These are phyloP conservation scores for Deinandra increscens DNA, from an alignment of 129 eudicot genomes.

Conservation along the genomic window DNA sequence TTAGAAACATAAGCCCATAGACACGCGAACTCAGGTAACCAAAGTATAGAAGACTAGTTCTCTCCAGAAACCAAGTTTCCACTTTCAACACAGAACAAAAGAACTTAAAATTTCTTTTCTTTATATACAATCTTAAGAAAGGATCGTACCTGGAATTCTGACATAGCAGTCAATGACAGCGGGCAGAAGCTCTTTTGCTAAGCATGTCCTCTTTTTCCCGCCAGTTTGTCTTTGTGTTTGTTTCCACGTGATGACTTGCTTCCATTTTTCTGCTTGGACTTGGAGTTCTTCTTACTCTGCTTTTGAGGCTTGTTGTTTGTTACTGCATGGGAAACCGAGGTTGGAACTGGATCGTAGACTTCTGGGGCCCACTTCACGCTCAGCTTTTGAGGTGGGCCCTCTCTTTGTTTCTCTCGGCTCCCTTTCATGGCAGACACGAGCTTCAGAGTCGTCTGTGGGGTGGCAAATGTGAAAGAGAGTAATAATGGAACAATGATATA, in stretches of 20 bases:
- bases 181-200: background rate
- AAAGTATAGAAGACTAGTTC: background rate
- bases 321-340: slow-evolving; percentile 55
- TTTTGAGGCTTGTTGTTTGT: slow-evolving; percentile 36
- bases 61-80: background rate
- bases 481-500: background rate
- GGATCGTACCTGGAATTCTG: background rate
- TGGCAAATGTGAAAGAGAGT: background rate
- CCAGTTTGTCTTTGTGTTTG: slow-evolving; percentile 47
- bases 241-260: slow-evolving; percentile 58
- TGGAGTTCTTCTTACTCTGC: slow-evolving; percentile 50
- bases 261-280: slow-evolving; percentile 51
- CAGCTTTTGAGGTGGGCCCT: slow-evolving; percentile 38
- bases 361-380: slow-evolving; percentile 73
- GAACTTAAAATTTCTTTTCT: background rate
- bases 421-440: slow-evolving; percentile 77
- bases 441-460: slow-evolving; percentile 44
- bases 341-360: slow-evolving; percentile 75
- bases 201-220: slow-evolving; percentile 34
- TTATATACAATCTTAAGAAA: slow-evolving; percentile 5
- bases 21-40: background rate
- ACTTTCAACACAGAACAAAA: slow-evolving; percentile 8
- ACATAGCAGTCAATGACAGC: background rate
- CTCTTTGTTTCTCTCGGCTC: slow-evolving; percentile 64
- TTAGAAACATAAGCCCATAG: slow-evolving; percentile 1